phyloP scores from a whole-genome alignment of 2,329 filamentous ascomycete genomes.

The Calonectria naviculata region DNA sequence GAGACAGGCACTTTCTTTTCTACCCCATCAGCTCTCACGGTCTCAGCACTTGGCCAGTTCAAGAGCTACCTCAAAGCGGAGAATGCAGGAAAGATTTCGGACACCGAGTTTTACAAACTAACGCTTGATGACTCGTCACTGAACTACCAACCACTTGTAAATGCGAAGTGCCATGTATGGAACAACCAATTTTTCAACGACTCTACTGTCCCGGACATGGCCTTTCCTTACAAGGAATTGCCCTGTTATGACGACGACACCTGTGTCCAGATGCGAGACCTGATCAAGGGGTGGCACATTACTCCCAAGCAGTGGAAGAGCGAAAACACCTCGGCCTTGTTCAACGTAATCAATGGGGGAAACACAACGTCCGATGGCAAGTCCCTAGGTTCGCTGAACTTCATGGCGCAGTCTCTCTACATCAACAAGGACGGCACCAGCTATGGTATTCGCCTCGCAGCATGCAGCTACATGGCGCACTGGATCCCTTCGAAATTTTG shows the following conservation, averaged over 20 bases:
- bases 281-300: neutral
- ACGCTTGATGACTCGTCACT: neutral
- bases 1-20: neutral
- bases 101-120: neutral
- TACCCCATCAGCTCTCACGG: neutral
- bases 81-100: neutral
- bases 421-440: neutral
- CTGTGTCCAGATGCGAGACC: neutral
- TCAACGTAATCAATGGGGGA: neutral
- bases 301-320: neutral
- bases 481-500: neutral
- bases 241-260: neutral
- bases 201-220: neutral
- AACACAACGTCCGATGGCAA: neutral
- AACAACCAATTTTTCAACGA: neutral
- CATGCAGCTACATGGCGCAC: neutral
- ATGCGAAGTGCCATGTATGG: neutral
- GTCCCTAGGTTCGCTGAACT: neutral
- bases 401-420: neutral
- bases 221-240: neutral
- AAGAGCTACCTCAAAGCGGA: neutral
- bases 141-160: neutral
- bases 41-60: neutral
- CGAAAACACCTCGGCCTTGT: neutral
- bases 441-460: neutral